Evolutionary conservation across 306 rosid genomes (phyloP), one percentile per base, ranked within the genome.

Genomic region (Mucuna pruriens): DNA sequence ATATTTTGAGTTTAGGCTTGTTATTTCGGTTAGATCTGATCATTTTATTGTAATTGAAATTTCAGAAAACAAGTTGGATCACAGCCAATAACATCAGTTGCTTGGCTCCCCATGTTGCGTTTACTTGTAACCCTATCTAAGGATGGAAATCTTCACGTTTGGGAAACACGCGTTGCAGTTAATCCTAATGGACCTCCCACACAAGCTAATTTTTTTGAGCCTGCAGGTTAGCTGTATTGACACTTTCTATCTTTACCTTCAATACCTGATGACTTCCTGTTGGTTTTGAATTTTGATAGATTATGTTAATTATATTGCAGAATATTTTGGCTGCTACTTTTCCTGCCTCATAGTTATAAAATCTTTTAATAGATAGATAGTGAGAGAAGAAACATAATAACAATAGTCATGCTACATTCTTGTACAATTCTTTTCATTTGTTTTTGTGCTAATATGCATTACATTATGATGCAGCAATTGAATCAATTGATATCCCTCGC

Each of bases 41-140:
- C 16, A 60, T 79, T 78, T 76, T 45, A 2, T 74, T 79, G 36
- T 57, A 38, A 46, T 55, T 88, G 76, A 60, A 80, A 89, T 87
- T 87, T 86, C 97, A 95, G 98, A 80, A 95, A 87, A 46, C 98
- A 95, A 87, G 98, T 92, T 83, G 92, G 98, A 39, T 90, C 93
- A 75, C 98, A 95, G 76, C 97, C 98, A 76, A 89, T 95, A 73
- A 83, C 90, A 85, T 88, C 97, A 72, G 95, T 95, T 83, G 88
- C 97, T 69, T 95, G 97, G 97, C 94, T 92, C 77, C 91, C 98
- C 62, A 84, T 86, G 89, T 54, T 89, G 91, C 97, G 91, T 80
- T 86, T 95, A 73, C 97, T 95, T 78, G 92, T 95, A 77, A 92
- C 97, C 79, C 89, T 92, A 44, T 80, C 97, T 74, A 90, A 85